These are phyloP conservation scores for Hypoxylon rickii DNA, from an alignment of 495 filamentous ascomycete genomes.

Conservation along the genomic window DNA sequence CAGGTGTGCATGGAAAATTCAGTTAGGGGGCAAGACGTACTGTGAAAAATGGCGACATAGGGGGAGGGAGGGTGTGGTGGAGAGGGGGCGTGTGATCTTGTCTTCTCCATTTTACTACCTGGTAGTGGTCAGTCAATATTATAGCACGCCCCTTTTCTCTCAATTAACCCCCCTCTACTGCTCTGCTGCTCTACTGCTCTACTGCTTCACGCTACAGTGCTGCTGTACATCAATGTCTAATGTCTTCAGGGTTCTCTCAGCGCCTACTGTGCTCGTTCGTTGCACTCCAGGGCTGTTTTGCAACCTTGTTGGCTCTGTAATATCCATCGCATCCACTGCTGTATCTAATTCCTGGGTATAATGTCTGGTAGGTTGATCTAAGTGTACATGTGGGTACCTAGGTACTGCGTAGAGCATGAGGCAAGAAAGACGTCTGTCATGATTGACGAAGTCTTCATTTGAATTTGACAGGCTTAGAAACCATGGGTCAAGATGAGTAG, in stretches of 20 bases:
- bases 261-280: neutral
- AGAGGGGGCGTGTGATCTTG: constrained; percentile 32
- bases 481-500: too few relatives aligned
- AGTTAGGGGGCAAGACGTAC: constrained; percentile 24
- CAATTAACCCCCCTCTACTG: constrained; percentile 19
- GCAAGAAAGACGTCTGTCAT: too few relatives aligned
- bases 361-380: neutral
- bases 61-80: constrained; percentile 7
- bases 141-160: constrained; percentile 23
- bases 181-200: neutral
- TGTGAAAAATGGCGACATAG: constrained; percentile 8
- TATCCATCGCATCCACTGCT: neutral
- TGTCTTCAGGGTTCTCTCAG: too few relatives aligned
- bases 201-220: too few relatives aligned
- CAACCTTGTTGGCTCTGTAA: neutral
- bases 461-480: too few relatives aligned
- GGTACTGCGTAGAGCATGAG: too few relatives aligned
- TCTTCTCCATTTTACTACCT: constrained; percentile 17
- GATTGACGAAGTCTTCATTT: too few relatives aligned
- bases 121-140: too few relatives aligned
- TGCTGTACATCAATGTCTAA: too few relatives aligned
- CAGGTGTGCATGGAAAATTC: constrained; percentile 30
- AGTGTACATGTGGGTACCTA: neutral
- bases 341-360: too few relatives aligned
- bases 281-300: neutral